Evolutionary conservation across 2,329 filamentous ascomycete genomes (phyloP).

Genomic region (Fusarium keratoplasticum): DNA sequence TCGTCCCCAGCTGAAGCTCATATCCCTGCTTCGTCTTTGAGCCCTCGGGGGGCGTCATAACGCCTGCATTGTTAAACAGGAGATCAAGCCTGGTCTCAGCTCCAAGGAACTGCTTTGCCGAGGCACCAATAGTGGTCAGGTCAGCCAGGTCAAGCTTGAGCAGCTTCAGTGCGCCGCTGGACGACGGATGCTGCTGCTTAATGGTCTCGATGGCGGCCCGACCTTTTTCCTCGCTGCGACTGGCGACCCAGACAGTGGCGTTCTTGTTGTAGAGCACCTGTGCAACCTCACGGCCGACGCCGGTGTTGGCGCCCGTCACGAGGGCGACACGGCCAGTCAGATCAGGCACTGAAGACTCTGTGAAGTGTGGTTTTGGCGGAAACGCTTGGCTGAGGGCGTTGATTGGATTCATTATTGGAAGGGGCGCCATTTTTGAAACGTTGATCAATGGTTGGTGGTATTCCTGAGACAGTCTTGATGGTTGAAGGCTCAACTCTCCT

Average conservation of each 20-base stretch:
- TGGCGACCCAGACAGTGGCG: constrained; percentile 67
- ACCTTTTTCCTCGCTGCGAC: constrained; percentile 59
- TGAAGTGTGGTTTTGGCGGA: constrained; percentile 41
- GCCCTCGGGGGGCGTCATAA: constrained; percentile 56
- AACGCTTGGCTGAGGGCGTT: constrained; percentile 36
- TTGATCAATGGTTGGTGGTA: neutral
- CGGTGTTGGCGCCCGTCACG: constrained; percentile 58
- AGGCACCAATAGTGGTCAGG: constrained; percentile 49
- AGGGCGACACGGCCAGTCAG: constrained; percentile 63
- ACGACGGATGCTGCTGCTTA: constrained; percentile 49
- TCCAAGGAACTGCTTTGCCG: constrained; percentile 48
- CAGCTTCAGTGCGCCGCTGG: constrained; percentile 55
- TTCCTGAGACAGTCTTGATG: neutral
- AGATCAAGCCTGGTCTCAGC: constrained; percentile 51
- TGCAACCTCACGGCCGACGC: constrained; percentile 64
- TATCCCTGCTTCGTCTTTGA: constrained; percentile 55
- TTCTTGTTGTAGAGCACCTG: constrained; percentile 66
- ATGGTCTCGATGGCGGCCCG: constrained; percentile 58
- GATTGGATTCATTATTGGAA: constrained; percentile 14
- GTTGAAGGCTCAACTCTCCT: neutral
- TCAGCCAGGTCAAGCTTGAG: constrained; percentile 60
- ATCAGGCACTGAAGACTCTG: constrained; percentile 72
- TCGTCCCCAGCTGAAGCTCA: constrained; percentile 57
- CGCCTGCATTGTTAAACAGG: constrained; percentile 59
- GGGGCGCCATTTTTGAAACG: neutral